phyloP scores from a whole-genome alignment of 805 yeast genomes.

The Spathaspora boniae region DNA sequence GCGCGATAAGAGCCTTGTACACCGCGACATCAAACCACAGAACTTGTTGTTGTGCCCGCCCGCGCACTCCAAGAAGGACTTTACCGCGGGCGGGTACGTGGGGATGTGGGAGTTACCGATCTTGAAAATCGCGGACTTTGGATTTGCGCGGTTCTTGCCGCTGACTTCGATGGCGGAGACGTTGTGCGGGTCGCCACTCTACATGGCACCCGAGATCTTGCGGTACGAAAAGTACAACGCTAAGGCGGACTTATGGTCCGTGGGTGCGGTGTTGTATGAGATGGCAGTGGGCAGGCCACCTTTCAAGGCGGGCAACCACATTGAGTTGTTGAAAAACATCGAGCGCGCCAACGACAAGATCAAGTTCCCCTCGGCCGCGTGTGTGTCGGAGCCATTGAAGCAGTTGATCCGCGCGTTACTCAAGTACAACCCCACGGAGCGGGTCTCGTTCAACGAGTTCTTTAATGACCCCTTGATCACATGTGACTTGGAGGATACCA shows the following conservation, averaged over 20 bases:
- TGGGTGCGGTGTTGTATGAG: slow-evolving; percentile 93
- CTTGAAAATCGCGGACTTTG: slow-evolving; percentile 93
- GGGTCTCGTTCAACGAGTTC: slow-evolving; percentile 87
- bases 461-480: slow-evolving; percentile 69
- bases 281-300: slow-evolving; percentile 98
- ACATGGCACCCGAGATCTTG: slow-evolving; percentile 98
- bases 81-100: slow-evolving; percentile 54
- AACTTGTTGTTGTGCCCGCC: slow-evolving; percentile 84
- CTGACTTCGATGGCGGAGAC: slow-evolving; percentile 95
- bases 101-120: slow-evolving; percentile 90
- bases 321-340: slow-evolving; percentile 82
- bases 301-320: slow-evolving; percentile 88
- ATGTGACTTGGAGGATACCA: slow-evolving; percentile 47
- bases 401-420: slow-evolving; percentile 70
- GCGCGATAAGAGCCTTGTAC: slow-evolving; percentile 81
- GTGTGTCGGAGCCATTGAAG: slow-evolving; percentile 62
- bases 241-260: slow-evolving; percentile 97
- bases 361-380: slow-evolving; percentile 66
- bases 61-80: slow-evolving; percentile 56
- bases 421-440: slow-evolving; percentile 79
- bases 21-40: slow-evolving; percentile 95
- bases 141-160: slow-evolving; percentile 93
- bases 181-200: slow-evolving; percentile 93
- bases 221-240: slow-evolving; percentile 95
- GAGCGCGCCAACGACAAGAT: slow-evolving; percentile 78